Evolutionary conservation across 495 filamentous ascomycete genomes (phyloP), one percentile per base, ranked within the genome.

Genomic region (Annulohypoxylon nitens): DNA sequence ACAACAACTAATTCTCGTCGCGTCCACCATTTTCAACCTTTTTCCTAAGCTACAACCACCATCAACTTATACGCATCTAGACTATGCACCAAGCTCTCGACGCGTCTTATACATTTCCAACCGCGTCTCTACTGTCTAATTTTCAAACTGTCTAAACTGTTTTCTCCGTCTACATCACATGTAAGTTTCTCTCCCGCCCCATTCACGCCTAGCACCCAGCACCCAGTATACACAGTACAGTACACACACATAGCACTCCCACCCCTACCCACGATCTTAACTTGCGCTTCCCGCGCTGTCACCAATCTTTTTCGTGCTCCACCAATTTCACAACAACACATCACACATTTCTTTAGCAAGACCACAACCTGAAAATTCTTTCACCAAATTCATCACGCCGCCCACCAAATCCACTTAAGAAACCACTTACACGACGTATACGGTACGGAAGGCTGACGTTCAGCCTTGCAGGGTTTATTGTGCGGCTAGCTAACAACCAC

Each of bases 391-490:
- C 41, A 37, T 36, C 65, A 8, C 51, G 37, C 16, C 16, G 11
- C 11, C 61, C 54, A 54, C 37, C 11, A 26, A 55, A 57, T 45
- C 14, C 60, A 75, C 70, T 69, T 75, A 20, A 43, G 50, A 37
- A 57, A 37, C 14, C 63, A 75, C 72, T 70, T 75, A 47, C 37
- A 74, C 43, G 60, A 61, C 50, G 61, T 12, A 36, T 34, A n/a
- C 55, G 36, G 36, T 36, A 43, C 20, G 61, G 78, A 61, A 80
- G 82, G 79, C 81, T 81, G 80, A 80, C 74, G 70, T 73, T 78
- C 79, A 81, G 81, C 77, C 81, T 81, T 79, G 78, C 80, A 83
- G 74, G 63, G 69, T 59, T 63, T 73, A 54, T 67, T 63, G 63
- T 67, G 50, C 72, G 60, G 53, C 72, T 67, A 59, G 26, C 75